Conservation (phyloP, 805 yeast genomes). For the Yamadazyma laniorum region DNA sequence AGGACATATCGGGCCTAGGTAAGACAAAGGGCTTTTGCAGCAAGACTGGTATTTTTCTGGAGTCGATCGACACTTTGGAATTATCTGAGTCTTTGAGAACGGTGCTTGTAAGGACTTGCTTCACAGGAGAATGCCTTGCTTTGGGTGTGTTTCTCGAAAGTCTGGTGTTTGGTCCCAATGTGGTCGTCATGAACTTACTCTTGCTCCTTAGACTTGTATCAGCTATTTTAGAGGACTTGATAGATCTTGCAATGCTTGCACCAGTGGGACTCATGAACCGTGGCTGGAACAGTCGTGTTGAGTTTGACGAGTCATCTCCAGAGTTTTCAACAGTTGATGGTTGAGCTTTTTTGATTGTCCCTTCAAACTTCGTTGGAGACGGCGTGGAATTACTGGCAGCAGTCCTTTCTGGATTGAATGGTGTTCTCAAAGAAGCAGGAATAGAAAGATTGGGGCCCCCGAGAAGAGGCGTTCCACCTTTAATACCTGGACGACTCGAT, state of each 20-base stretch:
- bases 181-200: conserved; percentile 36
- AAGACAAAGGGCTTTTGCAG: conserved; percentile 25
- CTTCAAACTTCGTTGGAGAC: not conserved
- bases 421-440: not conserved
- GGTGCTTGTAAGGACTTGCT: not conserved
- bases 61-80: conserved; percentile 17
- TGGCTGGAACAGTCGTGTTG: too few relatives aligned
- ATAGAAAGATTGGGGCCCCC: not conserved
- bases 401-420: not conserved
- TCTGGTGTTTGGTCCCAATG: conserved; percentile 32
- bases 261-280: conserved; percentile 30
- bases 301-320: not conserved
- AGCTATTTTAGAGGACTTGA: conserved; percentile 1
- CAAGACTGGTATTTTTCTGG: conserved; percentile 18
- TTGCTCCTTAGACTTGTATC: conserved; percentile 13
- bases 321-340: too few relatives aligned
- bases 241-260: conserved; percentile 28
- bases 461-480: too few relatives aligned
- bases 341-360: not conserved
- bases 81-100: not conserved
- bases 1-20: conserved; percentile 18
- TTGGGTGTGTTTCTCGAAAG: conserved; percentile 20
- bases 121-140: conserved; percentile 12
- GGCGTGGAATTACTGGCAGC: not conserved
- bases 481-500: too few relatives aligned